Conservation (phyloP, 345 rosid species). For the Eutrema yunnanense region DNA sequence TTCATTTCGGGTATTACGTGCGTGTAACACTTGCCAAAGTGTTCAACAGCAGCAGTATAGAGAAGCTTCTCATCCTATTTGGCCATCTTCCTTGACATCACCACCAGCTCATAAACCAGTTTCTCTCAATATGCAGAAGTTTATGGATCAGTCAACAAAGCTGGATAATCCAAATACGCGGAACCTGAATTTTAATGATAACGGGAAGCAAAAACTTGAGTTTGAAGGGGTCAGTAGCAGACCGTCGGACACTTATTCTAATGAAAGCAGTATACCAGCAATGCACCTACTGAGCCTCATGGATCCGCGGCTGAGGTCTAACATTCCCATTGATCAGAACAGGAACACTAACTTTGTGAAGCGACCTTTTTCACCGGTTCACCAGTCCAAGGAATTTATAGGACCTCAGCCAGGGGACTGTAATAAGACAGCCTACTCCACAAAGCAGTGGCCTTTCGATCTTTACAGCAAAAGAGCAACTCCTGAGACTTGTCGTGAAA, state of each 20-base stretch:
- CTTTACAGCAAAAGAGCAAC: constrained; percentile 33
- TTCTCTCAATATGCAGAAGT: constrained; percentile 29
- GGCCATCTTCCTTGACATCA: constrained; percentile 38
- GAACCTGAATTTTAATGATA: constrained; percentile 30
- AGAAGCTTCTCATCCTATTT: constrained; percentile 34
- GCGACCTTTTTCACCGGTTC: constrained; percentile 33
- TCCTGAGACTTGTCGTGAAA: constrained; percentile 33
- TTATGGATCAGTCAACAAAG: constrained; percentile 29
- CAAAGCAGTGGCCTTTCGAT: constrained; percentile 37
- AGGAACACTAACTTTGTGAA: constrained; percentile 34
- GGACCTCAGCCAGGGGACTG: constrained; percentile 30
- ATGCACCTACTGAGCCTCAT: constrained; percentile 91
- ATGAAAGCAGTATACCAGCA: constrained; percentile 73
- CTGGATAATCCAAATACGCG: constrained; percentile 28
- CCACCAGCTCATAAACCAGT: constrained; percentile 26
- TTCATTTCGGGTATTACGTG: constrained; percentile 28
- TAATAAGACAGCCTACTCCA: constrained; percentile 23
- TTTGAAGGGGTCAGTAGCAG: constrained; percentile 39
- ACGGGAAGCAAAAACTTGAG: constrained; percentile 30
- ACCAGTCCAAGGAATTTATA: constrained; percentile 40
- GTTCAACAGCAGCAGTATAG: constrained; percentile 35
- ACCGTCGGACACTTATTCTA: constrained; percentile 47
- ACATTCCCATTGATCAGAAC: constrained; percentile 37
- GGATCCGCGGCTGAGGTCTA: constrained; percentile 63
- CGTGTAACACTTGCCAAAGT: constrained; percentile 43